Percentiles rank a stretch among this genome's conserved stretches.
Evolutionary conservation across 2,329 filamentous ascomycete genomes (phyloP).

Genomic region (Chrysoporthe deuterocubensis): DNA sequence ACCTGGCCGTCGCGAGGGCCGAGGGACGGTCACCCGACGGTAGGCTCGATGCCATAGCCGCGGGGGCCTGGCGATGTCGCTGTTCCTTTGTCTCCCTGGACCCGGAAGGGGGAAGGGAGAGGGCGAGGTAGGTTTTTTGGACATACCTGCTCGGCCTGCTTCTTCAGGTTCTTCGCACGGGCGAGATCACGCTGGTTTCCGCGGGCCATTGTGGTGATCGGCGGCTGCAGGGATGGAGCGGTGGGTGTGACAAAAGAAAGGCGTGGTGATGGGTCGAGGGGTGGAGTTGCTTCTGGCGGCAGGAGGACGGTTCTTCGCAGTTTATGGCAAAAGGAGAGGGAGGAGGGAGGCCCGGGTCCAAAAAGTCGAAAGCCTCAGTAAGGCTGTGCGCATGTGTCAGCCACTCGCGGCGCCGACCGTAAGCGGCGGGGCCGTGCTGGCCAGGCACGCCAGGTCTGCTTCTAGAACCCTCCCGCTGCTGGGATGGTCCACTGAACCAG

Average conservation of each 20-base stretch:
- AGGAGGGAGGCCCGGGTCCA: not conserved
- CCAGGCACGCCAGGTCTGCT: too few species aligned
- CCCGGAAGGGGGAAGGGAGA: not conserved
- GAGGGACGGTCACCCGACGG: too few species aligned
- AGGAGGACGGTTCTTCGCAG: not conserved
- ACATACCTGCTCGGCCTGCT: constrained; percentile 63
- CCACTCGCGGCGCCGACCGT: too few species aligned
- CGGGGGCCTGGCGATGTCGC: not conserved
- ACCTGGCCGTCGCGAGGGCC: too few species aligned
- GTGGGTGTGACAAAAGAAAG: not conserved
- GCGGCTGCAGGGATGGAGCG: not conserved
- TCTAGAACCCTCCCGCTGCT: too few species aligned
- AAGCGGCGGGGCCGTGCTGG: too few species aligned
- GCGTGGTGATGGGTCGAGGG: not conserved
- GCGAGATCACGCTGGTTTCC: constrained; percentile 96
- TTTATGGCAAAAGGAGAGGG: not conserved
- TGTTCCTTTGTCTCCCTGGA: not conserved
- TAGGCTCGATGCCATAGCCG: too few species aligned
- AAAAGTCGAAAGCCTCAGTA: too few species aligned
- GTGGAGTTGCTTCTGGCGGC: not conserved
- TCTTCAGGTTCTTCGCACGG: constrained; percentile 85
- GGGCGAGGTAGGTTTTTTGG: not conserved
- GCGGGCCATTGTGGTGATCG: constrained; percentile 70
- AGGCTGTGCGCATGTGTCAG: too few species aligned
- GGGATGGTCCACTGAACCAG: too few species aligned